Conservation (phyloP, 2,329 filamentous ascomycete species). For the Dothidotthia symphoricarpi region DNA sequence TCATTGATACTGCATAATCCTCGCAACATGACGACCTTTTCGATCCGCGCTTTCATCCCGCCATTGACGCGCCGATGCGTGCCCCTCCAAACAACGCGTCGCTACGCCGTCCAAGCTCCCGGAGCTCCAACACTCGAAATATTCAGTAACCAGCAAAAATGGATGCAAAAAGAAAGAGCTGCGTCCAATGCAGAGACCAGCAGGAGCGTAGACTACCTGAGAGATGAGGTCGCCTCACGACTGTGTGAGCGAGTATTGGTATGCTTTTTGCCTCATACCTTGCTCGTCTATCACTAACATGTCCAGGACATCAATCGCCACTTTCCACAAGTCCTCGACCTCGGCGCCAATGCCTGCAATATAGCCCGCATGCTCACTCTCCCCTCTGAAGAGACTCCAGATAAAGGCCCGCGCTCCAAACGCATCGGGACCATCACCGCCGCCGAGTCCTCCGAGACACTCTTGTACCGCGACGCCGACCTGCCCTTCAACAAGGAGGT, state of each 20-base stretch:
- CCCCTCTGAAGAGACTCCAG: slow-evolving; percentile 59
- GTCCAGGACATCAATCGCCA: slow-evolving; percentile 85
- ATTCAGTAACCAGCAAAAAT: slow-evolving; percentile 86
- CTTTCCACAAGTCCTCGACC: slow-evolving; percentile 81
- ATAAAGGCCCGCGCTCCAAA: slow-evolving; percentile 64
- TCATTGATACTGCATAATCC: neutral
- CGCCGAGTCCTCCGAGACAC: slow-evolving; percentile 72
- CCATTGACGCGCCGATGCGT: slow-evolving; percentile 28
- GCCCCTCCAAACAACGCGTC: slow-evolving; percentile 40
- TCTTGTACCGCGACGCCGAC: slow-evolving; percentile 77
- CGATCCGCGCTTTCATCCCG: slow-evolving; percentile 39
- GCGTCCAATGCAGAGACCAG: slow-evolving; percentile 68
- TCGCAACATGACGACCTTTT: slow-evolving; percentile 32
- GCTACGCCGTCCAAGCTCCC: slow-evolving; percentile 75
- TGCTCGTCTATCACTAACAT: slow-evolving; percentile 8
- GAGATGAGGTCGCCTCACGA: slow-evolving; percentile 83
- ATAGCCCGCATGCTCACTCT: slow-evolving; percentile 75
- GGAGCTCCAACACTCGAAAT: slow-evolving; percentile 80
- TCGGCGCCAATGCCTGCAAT: slow-evolving; percentile 95
- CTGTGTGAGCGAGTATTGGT: slow-evolving; percentile 83
- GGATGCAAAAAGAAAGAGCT: slow-evolving; percentile 85
- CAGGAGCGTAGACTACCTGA: slow-evolving; percentile 84
- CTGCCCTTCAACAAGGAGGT: slow-evolving; percentile 73
- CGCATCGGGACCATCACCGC: slow-evolving; percentile 74
- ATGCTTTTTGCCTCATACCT: slow-evolving; percentile 15